Conservation (phyloP, 306 rosid species). For the Herpetospermum pedunculosum region DNA sequence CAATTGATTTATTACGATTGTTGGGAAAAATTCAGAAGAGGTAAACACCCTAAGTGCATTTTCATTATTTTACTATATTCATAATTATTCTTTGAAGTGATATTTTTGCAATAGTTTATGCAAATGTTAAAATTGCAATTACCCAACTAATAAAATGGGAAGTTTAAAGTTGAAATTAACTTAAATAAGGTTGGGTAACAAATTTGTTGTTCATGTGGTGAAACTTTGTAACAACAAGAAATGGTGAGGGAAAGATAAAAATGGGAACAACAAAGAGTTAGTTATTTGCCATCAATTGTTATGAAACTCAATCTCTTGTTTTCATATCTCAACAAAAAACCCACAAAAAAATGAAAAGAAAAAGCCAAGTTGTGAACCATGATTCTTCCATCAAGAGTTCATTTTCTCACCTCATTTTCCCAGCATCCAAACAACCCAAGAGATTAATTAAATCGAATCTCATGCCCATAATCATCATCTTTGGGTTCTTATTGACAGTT, state of each 20-base stretch:
- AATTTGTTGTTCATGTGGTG: background rate
- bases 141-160: too few species aligned
- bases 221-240: background rate
- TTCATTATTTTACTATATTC: too few species aligned
- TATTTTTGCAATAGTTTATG: background rate
- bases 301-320: background rate
- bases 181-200: background rate
- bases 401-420: slow-evolving; percentile 5
- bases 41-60: too few species aligned
- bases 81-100: background rate
- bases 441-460: background rate
- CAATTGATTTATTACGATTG: too few species aligned
- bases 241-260: background rate
- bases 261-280: background rate
- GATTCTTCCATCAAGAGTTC: background rate
- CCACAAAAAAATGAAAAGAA: background rate
- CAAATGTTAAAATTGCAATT: background rate
- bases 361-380: background rate
- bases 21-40: too few species aligned
- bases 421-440: background rate
- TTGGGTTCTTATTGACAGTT: slow-evolving; percentile 8
- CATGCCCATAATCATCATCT: background rate
- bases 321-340: background rate
- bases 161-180: background rate
- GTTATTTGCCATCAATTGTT: background rate